Conservation (phyloP, 495 filamentous ascomycete genomes). For the Jackrogersella multiformis region DNA sequence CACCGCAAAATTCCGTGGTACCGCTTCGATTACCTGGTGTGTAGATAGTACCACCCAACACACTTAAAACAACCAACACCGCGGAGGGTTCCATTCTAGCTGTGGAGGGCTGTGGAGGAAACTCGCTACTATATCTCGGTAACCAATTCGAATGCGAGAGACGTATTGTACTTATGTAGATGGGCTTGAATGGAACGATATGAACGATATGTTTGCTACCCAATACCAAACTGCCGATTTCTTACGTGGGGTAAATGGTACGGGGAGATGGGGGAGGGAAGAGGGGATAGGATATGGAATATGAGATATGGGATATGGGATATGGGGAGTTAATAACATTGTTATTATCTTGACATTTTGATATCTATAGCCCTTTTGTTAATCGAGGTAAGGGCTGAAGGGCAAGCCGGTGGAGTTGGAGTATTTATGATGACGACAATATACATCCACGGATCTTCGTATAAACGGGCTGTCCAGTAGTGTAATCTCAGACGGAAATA, state of each 20-base stretch:
- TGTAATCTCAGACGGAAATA: too few relatives aligned
- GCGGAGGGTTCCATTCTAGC: slow-evolving; percentile 21
- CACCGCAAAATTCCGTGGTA: slow-evolving; percentile 38
- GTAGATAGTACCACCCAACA: slow-evolving; percentile 6
- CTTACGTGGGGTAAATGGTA: slow-evolving; percentile 33
- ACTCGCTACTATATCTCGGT: slow-evolving; percentile 38
- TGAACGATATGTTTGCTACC: slow-evolving; percentile 37
- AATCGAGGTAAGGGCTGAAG: too few relatives aligned
- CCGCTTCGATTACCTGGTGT: neutral
- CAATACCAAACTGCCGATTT: slow-evolving; percentile 38
- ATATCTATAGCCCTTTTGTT: too few relatives aligned
- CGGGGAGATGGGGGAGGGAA: too few relatives aligned
- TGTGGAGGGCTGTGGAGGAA: slow-evolving; percentile 9
- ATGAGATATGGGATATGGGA: too few relatives aligned
- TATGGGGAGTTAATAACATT: too few relatives aligned
- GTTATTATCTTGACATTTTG: too few relatives aligned
- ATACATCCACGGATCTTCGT: too few relatives aligned
- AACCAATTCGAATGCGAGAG: slow-evolving; percentile 40
- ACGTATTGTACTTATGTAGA: slow-evolving; percentile 22
- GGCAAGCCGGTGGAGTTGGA: too few relatives aligned
- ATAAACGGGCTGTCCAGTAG: too few relatives aligned
- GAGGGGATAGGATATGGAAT: too few relatives aligned
- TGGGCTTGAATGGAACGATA: neutral
- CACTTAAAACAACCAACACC: slow-evolving; percentile 3
- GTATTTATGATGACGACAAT: too few relatives aligned